Evolutionary conservation across 2,329 filamentous ascomycete species (phyloP).

Genomic region (Ceratocystis cubensis): DNA sequence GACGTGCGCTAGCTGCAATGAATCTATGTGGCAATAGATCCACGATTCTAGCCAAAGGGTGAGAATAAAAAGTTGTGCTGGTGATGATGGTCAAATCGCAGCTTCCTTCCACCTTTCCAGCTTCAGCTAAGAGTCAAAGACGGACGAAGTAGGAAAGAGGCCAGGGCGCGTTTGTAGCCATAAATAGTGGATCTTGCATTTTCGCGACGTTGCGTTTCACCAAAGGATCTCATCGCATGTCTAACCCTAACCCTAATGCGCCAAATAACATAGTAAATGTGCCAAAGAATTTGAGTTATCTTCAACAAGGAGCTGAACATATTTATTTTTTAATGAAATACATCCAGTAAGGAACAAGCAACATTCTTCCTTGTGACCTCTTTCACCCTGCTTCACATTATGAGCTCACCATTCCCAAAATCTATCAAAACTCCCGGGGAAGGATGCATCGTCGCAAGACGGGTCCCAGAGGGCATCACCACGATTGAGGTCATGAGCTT

Average conservation of each 20-base stretch:
- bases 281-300: too few relatives aligned
- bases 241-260: not conserved
- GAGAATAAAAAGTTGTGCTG: slow-evolving; percentile 5
- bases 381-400: slow-evolving; percentile 23
- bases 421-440: slow-evolving; percentile 64
- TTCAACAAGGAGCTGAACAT: too few relatives aligned
- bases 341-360: too few relatives aligned
- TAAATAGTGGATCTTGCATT: slow-evolving; percentile 19
- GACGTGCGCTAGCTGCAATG: not conserved
- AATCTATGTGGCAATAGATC: not conserved
- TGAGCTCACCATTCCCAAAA: slow-evolving; percentile 62
- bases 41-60: not conserved
- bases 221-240: not conserved
- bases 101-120: not conserved
- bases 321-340: too few relatives aligned
- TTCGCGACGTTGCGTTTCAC: slow-evolving; percentile 18
- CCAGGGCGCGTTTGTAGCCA: slow-evolving; percentile 20
- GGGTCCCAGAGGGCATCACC: slow-evolving; percentile 59
- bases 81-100: not conserved
- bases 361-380: not conserved
- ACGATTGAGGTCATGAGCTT: slow-evolving; percentile 66
- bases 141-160: slow-evolving; percentile 7
- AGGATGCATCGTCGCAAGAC: slow-evolving; percentile 60
- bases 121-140: not conserved
- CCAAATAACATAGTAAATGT: too few relatives aligned